Base-by-base conservation (phyloP, 2,329 filamentous ascomycete species). In the Pseudodiploospora longispora region DNA sequence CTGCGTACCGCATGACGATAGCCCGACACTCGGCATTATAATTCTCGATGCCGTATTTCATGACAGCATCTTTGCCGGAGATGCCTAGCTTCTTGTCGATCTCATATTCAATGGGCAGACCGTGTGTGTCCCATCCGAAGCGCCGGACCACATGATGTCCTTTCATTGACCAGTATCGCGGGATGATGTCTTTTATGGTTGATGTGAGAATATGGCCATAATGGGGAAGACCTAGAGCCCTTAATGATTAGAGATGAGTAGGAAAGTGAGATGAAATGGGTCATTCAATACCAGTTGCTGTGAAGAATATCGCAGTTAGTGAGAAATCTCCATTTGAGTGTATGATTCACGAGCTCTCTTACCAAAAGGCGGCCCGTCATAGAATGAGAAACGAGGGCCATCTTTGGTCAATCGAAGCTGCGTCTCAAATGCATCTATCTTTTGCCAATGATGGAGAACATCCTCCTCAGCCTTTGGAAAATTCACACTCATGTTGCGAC, bases 161-260 rank as follows among this genome's bases (percentile, higher is more conserved):
- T 61, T 90, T 89, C 87, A 93, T 93, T 43, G 87, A 87, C 85
- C 87, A 94, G 65, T 94, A 95, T 53, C 88, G 73, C 6, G 88
- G 87, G 53, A 94, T 91, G 48, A 93, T 90, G 62, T 94, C 88
- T 66, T 95, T 94, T 68, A 94, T 93, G 41, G 87, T 94, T 27
- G 86, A 91, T 36, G 87, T 85, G 52, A 91, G 75, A 38, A 90
- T 69, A 64, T 90, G 86, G 54, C 71, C 70, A 47, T 69, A 55
- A 41, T 56, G 55, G 10, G 54, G 55, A 2, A 55, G 49, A 40
- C 54, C 19, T 19, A 19, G 19, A 19, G 19, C 19, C 19, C 19
- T 19, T 19, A 19, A 19, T 19, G 35, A 19, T 6, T n/a, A 19
- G 19, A 3, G 28, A n/a, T 37, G 19, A 37, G 35, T 6, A n/a